A percentile compares a stretch with the other conserved stretches of the same genome.
Evolutionary conservation across 2,329 filamentous ascomycete species (phyloP).

Genomic region (Colletotrichum camelliae): DNA sequence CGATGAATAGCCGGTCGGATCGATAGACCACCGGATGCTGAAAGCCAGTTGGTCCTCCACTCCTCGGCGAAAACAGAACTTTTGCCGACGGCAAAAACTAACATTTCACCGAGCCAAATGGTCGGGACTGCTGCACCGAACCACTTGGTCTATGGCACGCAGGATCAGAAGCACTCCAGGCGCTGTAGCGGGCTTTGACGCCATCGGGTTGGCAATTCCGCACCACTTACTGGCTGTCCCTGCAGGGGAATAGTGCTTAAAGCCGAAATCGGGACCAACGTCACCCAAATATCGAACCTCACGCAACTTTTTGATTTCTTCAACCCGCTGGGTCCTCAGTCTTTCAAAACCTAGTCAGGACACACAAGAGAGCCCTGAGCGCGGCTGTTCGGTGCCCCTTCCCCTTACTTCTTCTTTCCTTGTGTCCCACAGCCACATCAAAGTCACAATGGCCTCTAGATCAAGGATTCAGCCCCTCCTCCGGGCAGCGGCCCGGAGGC

Average conservation of each 20-base stretch:
- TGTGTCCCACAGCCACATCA: not conserved
- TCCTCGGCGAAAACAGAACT: not conserved
- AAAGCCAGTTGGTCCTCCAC: not conserved
- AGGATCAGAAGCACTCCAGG: not conserved
- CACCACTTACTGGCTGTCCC: not conserved
- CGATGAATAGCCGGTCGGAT: not conserved
- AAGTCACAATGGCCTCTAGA: constrained; percentile 23
- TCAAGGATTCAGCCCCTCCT: constrained; percentile 23
- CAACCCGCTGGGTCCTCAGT: not conserved
- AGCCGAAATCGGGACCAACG: constrained; percentile 14
- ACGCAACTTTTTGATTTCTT: not conserved
- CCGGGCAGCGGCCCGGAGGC: constrained; percentile 21
- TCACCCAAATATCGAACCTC: not conserved
- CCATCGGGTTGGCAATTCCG: not conserved
- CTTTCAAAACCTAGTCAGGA: not conserved
- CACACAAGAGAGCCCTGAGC: not conserved
- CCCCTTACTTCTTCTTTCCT: not conserved
- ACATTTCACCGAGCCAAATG: not conserved
- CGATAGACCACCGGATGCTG: not conserved
- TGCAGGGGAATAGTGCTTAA: constrained; percentile 1
- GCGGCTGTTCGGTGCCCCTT: not conserved
- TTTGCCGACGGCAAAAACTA: constrained; percentile 8
- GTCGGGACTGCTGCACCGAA: not conserved
- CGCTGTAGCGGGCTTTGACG: not conserved
- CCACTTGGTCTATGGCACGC: not conserved